These are phyloP conservation scores for Ascoidea tarda DNA, from an alignment of 805 yeast species.

Conservation along the genomic window DNA sequence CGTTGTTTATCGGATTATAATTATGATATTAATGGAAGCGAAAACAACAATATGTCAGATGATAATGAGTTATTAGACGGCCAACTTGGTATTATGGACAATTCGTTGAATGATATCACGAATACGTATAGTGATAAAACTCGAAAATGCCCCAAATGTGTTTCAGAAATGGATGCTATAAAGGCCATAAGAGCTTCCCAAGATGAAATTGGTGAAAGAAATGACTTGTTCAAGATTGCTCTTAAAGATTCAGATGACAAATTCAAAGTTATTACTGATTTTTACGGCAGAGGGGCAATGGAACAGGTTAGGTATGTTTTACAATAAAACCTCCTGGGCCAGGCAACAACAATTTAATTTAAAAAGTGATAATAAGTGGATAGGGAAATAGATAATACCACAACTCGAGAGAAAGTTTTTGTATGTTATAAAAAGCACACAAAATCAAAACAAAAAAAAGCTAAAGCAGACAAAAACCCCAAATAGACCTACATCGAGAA, in stretches of 20 bases:
- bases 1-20: constrained; percentile 49
- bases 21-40: constrained; percentile 12
- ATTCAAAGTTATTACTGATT: constrained; percentile 65
- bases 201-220: constrained; percentile 43
- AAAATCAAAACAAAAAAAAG: too few relatives aligned
- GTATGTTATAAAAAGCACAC: too few relatives aligned
- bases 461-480: too few relatives aligned
- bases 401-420: too few relatives aligned
- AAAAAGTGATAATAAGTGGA: too few relatives aligned
- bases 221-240: constrained; percentile 46
- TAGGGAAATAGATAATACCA: too few relatives aligned
- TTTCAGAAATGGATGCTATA: constrained; percentile 56
- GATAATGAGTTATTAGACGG: constrained; percentile 4
- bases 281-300: constrained; percentile 81
- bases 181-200: constrained; percentile 44
- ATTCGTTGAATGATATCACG: constrained; percentile 1
- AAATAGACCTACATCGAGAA: too few relatives aligned
- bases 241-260: constrained; percentile 31
- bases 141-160: constrained; percentile 61
- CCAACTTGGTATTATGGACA: neutral
- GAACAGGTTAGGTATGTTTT: constrained; percentile 18
- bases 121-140: constrained; percentile 10
- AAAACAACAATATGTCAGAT: constrained; percentile 7
- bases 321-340: neutral
- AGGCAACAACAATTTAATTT: too few relatives aligned